Evolutionary conservation across 1,139 yeast species (phyloP).

Genomic region (Debaryomyces udenii): DNA sequence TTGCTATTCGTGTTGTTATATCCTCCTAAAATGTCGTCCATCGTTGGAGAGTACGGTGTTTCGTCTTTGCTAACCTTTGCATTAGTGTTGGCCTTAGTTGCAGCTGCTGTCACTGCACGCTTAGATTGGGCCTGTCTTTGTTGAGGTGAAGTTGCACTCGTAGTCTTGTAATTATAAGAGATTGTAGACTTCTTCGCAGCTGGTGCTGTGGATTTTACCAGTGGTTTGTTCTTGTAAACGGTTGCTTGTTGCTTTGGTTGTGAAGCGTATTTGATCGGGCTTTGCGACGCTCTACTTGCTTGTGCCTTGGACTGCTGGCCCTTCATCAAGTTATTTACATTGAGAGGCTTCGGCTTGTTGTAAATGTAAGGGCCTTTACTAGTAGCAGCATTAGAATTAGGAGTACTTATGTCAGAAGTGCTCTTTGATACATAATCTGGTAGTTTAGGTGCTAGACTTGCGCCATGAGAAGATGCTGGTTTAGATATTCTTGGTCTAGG

Average conservation of each 20-base stretch:
- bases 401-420: conserved; percentile 12
- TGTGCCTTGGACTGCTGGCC: conserved; percentile 14
- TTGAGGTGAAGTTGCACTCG: conserved; percentile 13
- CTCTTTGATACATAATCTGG: conserved; percentile 14
- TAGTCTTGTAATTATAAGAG: conserved; percentile 31
- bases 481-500: conserved; percentile 15
- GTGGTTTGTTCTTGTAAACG: conserved; percentile 1
- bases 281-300: conserved; percentile 7
- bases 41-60: conserved; percentile 21
- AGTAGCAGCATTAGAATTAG: conserved; percentile 14
- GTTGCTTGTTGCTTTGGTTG: conserved; percentile 8
- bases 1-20: conserved; percentile 17
- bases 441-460: conserved; percentile 7
- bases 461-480: neutral
- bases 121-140: conserved; percentile 7
- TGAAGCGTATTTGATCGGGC: conserved; percentile 15
- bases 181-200: conserved; percentile 23
- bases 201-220: conserved; percentile 7
- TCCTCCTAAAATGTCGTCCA: conserved; percentile 33
- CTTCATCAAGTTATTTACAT: conserved; percentile 39
- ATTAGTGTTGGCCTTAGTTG: neutral
- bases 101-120: conserved; percentile 11
- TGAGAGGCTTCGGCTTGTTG: conserved; percentile 46
- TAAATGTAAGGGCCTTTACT: conserved; percentile 33
- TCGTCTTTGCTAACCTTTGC: conserved; percentile 9